A percentile compares a stretch with the other conserved stretches of the same genome.
Conservation (phyloP, 2,329 filamentous ascomycete species). For the Arthroderma sp. region DNA sequence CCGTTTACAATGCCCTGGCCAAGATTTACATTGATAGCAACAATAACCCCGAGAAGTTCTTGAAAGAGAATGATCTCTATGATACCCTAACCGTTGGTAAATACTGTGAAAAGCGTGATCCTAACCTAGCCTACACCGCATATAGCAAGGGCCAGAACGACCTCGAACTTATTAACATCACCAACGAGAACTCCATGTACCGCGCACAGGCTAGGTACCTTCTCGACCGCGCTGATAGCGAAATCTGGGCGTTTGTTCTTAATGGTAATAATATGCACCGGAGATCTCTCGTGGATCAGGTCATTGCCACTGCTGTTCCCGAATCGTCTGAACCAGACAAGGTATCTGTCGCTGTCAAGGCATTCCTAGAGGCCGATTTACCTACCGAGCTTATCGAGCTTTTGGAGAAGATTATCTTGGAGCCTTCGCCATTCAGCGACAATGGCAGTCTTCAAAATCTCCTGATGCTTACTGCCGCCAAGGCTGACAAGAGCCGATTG, state of each 20-base stretch:
- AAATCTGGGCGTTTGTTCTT: conserved; percentile 90
- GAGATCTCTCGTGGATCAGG: conserved; percentile 86
- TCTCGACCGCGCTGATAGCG: conserved; percentile 72
- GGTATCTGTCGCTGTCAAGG: conserved; percentile 85
- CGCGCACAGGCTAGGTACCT: conserved; percentile 93
- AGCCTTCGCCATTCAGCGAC: conserved; percentile 97
- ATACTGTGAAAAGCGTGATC: conserved; percentile 97
- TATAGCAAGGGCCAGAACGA: conserved; percentile 97
- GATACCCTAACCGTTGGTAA: conserved; percentile 86
- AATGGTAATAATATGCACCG: conserved; percentile 93
- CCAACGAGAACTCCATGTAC: conserved; percentile 99
- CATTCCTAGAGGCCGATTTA: conserved; percentile 81
- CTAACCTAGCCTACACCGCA: conserved; percentile 86
- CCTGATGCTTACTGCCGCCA: conserved; percentile 88
- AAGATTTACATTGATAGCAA: conserved; percentile 99
- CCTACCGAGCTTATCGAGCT: conserved; percentile 92
- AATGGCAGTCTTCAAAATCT: conserved; percentile 94
- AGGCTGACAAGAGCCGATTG: conserved; percentile 86
- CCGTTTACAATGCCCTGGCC: conserved; percentile 89
- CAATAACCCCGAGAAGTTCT: conserved; percentile 93
- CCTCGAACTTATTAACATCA: conserved; percentile 90
- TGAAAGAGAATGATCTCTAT: conserved; percentile 95
- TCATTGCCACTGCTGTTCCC: conserved; percentile 87
- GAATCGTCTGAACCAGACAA: conserved; percentile 87
- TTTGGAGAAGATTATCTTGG: conserved; percentile 97